Conservation (phyloP, 768 basidiomycete genomes). For the Psilocybe cyanescens region DNA sequence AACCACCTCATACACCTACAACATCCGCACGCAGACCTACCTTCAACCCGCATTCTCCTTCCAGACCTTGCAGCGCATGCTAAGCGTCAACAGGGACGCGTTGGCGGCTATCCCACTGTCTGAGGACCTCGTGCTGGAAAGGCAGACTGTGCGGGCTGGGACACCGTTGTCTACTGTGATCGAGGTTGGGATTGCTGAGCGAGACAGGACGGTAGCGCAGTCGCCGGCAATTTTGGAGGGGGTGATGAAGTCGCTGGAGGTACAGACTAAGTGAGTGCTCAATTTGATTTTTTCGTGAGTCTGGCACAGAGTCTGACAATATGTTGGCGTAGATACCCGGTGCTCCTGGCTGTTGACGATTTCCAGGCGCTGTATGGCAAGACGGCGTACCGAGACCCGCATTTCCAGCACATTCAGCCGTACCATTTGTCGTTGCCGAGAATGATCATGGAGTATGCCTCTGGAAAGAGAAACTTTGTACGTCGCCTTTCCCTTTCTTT, state of each 20-base stretch:
- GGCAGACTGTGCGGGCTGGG: conserved; percentile 49
- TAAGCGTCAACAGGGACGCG: conserved; percentile 56
- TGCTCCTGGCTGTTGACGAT: conserved; percentile 87
- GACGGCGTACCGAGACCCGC: conserved; percentile 74
- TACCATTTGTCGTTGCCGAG: conserved; percentile 83
- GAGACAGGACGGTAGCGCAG: conserved; percentile 42
- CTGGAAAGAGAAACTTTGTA: conserved; percentile 72
- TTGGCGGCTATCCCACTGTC: conserved; percentile 46
- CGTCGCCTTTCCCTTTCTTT: conserved; percentile 38
- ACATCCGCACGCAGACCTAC: conserved; percentile 77
- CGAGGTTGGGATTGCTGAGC: conserved; percentile 52
- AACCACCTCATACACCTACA: conserved; percentile 72
- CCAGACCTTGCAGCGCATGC: conserved; percentile 64
- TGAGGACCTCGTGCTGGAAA: conserved; percentile 49
- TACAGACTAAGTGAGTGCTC: conserved; percentile 60
- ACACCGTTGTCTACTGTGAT: conserved; percentile 59
- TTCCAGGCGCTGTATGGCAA: conserved; percentile 79
- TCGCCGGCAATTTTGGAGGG: conserved; percentile 60
- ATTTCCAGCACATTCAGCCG: conserved; percentile 67
- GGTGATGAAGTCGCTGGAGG: conserved; percentile 62
- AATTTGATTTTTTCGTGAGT: too few species aligned
- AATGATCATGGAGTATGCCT: conserved; percentile 75
- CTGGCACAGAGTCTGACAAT: not conserved
- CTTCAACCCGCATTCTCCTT: conserved; percentile 69
- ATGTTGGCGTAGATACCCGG: conserved; percentile 58